Conservation (phyloP, 768 basidiomycete species). For the Boletus sensibilis region DNA sequence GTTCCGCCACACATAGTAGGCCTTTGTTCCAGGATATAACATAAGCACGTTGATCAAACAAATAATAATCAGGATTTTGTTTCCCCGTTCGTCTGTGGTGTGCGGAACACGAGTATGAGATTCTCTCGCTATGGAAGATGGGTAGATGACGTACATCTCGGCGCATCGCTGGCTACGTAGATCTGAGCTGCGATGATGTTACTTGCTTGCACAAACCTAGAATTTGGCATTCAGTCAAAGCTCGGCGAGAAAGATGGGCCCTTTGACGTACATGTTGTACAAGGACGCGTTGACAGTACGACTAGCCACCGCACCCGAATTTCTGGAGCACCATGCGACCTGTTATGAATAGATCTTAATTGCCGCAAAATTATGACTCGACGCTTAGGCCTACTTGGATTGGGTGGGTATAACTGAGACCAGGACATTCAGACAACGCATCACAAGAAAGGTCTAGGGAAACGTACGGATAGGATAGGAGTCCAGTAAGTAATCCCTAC, state of each 20-base stretch:
- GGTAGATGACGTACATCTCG: constrained; percentile 41
- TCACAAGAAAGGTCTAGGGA: background rate
- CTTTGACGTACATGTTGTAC: constrained; percentile 48
- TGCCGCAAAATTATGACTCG: background rate
- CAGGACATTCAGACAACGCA: background rate
- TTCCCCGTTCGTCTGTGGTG: constrained; percentile 53
- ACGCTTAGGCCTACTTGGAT: constrained; percentile 37
- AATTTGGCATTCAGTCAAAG: background rate
- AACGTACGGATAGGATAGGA: constrained; percentile 45
- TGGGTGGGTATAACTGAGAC: constrained; percentile 44
- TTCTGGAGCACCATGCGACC: constrained; percentile 60
- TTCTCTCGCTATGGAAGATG: too few relatives aligned
- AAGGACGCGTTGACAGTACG: constrained; percentile 59
- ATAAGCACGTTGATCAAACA: constrained; percentile 48
- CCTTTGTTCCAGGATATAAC: constrained; percentile 53
- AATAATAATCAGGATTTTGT: constrained; percentile 53
- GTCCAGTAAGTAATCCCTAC: constrained; percentile 43
- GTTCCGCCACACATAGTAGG: constrained; percentile 61
- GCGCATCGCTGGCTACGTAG: constrained; percentile 57
- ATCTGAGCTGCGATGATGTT: constrained; percentile 51
- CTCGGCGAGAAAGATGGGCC: background rate
- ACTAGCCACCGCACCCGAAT: constrained; percentile 57
- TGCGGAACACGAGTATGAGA: background rate
- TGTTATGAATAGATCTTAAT: constrained; percentile 1
- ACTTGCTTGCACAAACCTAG: constrained; percentile 44